Evolutionary conservation across 164 flowering plant genomes (phyloP).

Genomic region (Kingdonia uniflora): DNA sequence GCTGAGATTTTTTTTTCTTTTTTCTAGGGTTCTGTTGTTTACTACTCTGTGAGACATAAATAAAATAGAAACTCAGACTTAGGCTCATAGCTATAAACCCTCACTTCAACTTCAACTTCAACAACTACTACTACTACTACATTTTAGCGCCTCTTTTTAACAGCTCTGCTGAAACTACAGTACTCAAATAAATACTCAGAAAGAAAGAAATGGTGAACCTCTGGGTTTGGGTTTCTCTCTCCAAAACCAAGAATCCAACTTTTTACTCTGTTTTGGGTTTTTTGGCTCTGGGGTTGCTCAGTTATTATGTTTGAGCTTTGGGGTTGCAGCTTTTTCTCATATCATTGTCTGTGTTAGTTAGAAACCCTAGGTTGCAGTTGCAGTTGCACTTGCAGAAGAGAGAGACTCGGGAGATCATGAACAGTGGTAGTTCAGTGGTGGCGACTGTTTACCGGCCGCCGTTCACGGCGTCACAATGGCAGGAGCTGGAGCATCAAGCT

Average conservation of each 20-base stretch:
- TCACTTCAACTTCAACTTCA: not conserved
- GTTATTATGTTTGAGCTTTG: no score
- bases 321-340: slow-evolving; percentile 19
- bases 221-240: no score
- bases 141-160: not conserved
- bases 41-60: not conserved
- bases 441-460: slow-evolving; percentile 25
- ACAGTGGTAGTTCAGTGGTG: slow-evolving; percentile 21
- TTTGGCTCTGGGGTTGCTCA: no score
- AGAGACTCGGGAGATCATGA: slow-evolving; percentile 3
- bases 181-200: slow-evolving; percentile 1
- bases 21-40: slow-evolving; percentile 7
- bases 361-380: slow-evolving; percentile 4
- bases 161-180: slow-evolving; percentile 1
- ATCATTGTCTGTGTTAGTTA: not conserved
- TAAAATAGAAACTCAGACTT: not conserved
- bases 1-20: not conserved
- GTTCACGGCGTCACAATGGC: slow-evolving; percentile 62
- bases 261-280: no score
- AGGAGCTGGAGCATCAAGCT: slow-evolving; percentile 66
- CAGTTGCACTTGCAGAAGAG: no score
- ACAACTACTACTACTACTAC: no score
- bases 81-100: not conserved
- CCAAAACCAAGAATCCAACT: no score
- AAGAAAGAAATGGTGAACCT: no score